Percentiles rank a stretch among this genome's conserved stretches.
Conservation (phyloP, 2,329 filamentous ascomycete genomes). For the Hypoxylon sp. region DNA sequence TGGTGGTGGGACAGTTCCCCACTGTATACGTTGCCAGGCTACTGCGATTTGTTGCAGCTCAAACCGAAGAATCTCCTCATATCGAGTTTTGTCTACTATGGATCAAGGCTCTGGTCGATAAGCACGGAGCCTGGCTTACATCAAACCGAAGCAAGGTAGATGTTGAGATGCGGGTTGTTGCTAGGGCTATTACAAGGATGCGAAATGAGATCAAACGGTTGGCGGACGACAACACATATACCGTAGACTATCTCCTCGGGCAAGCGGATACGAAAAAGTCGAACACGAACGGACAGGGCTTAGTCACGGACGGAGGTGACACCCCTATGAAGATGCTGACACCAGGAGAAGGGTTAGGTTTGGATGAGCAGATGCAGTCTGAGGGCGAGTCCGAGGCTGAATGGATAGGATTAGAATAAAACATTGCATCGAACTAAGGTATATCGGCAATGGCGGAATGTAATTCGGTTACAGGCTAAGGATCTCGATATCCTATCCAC, state of each 20-base stretch:
- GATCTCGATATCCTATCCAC: neutral
- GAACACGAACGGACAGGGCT: slow-evolving; percentile 13
- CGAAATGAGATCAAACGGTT: slow-evolving; percentile 82
- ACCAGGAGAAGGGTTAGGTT: slow-evolving; percentile 25
- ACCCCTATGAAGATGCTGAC: slow-evolving; percentile 39
- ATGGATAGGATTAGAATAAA: slow-evolving; percentile 47
- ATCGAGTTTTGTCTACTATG: slow-evolving; percentile 94
- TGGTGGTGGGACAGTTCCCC: slow-evolving; percentile 82
- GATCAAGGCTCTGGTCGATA: slow-evolving; percentile 83
- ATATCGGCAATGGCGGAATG: neutral
- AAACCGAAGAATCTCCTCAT: slow-evolving; percentile 90
- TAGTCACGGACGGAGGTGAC: slow-evolving; percentile 32
- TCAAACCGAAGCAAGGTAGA: slow-evolving; percentile 82
- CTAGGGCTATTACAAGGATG: slow-evolving; percentile 81
- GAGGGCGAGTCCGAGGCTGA: slow-evolving; percentile 42
- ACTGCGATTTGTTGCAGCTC: slow-evolving; percentile 85
- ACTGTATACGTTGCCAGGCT: slow-evolving; percentile 86
- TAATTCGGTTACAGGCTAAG: neutral
- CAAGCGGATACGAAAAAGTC: slow-evolving; percentile 51
- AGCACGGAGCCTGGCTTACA: slow-evolving; percentile 85
- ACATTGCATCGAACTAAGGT: neutral
- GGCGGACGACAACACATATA: slow-evolving; percentile 88
- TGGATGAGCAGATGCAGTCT: slow-evolving; percentile 34
- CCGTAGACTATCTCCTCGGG: slow-evolving; percentile 80
- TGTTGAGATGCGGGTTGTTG: slow-evolving; percentile 83